Percentiles rank a stretch among this genome's conserved stretches.
These are phyloP conservation scores for Niebla homalea DNA, from an alignment of 495 filamentous ascomycete species.

Conservation along the genomic window DNA sequence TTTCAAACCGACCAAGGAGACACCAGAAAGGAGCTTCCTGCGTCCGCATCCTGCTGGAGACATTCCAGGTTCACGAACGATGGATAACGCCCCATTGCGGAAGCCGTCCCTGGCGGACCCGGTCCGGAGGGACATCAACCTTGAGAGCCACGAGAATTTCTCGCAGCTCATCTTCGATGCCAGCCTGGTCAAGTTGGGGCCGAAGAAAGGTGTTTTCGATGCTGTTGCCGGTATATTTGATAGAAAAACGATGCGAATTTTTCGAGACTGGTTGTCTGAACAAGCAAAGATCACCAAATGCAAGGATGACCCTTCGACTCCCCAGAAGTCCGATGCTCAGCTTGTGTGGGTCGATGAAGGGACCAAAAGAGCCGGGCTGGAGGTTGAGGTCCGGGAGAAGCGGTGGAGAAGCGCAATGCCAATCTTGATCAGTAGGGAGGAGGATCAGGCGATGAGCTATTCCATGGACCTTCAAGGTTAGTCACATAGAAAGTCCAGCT, in stretches of 20 bases:
- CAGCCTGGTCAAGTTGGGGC: conserved; percentile 54
- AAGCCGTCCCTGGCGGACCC: conserved; percentile 18
- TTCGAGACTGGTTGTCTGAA: conserved; percentile 53
- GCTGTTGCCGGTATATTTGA: conserved; percentile 50
- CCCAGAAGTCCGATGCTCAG: not conserved
- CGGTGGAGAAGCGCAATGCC: conserved; percentile 19
- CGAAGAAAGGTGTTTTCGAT: conserved; percentile 42
- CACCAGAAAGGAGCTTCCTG: conserved; percentile 28
- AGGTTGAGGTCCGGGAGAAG: conserved; percentile 36
- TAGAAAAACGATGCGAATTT: conserved; percentile 46
- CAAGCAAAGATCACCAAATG: conserved; percentile 12
- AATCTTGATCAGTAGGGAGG: conserved; percentile 37
- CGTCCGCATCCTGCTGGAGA: conserved; percentile 26
- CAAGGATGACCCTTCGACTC: not conserved
- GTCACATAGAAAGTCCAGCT: conserved; percentile 4
- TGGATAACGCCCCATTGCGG: conserved; percentile 11
- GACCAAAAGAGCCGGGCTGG: conserved; percentile 41
- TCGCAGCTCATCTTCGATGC: conserved; percentile 55
- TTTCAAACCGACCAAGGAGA: conserved; percentile 44
- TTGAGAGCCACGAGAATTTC: conserved; percentile 58
- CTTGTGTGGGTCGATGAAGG: conserved; percentile 47
- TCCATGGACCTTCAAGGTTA: conserved; percentile 47
- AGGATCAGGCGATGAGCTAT: conserved; percentile 46
- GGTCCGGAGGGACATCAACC: conserved; percentile 43
- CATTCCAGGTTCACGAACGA: conserved; percentile 26